Base-by-base conservation (phyloP, 495 filamentous ascomycete species). In the Xylaria cubensis region DNA sequence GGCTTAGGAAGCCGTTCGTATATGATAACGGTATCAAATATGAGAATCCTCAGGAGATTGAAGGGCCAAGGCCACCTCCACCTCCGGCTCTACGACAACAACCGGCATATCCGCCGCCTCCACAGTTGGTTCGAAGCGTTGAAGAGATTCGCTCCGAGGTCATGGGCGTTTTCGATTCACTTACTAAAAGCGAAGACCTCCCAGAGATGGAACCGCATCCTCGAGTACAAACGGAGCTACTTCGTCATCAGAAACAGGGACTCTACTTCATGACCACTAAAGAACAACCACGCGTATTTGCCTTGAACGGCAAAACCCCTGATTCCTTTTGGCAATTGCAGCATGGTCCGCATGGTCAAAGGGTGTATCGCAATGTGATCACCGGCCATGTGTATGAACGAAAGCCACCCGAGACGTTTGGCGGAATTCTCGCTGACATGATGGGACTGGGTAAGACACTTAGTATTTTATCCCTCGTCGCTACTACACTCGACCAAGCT, bases 381-480 rank as follows among this genome's bases (percentile, higher is more conserved):
- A 98, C 93, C 58, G 92, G 90, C 5, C 85, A 90, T 10, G 83
- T 90, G 34, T 80, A 89, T 69, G 81, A 83, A 19, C 72, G 87
- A n/a, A 88, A 88, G 73, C 95, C 96, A 0, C 83, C 88, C 0
- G 89, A 94, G 70, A 86, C 89, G 0, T 83, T 91, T 0, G 96
- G 96, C 10, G 96, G 96, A n/a, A 92, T 99, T 41, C 84, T 99
- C 26, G 96, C 96, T 8, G 96, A 99, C 78, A 94, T 97, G 92
- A 99, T 99, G 96, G 96, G 96, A 48, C 83, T 99, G 19, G 96
- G 96, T 7, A 99, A 99, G 79, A 98, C 96, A 0, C 82, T 99
- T 59, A 97, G 92, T 77, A 92, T 97, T 39, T 84, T 99, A 7
- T 92, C 94, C 3, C 85, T 98, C 29, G 80, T 95, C 19, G 82